Evolutionary conservation across 805 yeast species (phyloP).

Genomic region (Yamadazyma endophytica): DNA sequence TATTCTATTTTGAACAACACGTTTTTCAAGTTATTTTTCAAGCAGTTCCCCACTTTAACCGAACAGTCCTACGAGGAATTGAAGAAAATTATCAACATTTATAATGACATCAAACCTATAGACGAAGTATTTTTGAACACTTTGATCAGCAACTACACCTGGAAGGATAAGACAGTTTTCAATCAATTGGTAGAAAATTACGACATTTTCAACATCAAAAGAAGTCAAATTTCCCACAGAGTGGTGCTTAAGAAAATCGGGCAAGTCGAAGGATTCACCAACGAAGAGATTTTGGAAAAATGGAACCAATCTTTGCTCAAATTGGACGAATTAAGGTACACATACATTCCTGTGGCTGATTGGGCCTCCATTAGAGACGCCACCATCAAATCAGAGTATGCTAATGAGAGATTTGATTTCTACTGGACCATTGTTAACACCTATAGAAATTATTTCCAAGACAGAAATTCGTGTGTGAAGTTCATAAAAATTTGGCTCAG

Average conservation of each 20-base stretch:
- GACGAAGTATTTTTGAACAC: slow-evolving; percentile 85
- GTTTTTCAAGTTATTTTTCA: slow-evolving; percentile 66
- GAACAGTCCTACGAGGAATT: slow-evolving; percentile 55
- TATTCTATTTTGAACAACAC: slow-evolving; percentile 69
- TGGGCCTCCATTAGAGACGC: slow-evolving; percentile 84
- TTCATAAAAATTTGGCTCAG: slow-evolving; percentile 23
- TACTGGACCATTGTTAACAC: slow-evolving; percentile 53
- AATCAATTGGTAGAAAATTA: slow-evolving; percentile 62
- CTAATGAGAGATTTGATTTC: slow-evolving; percentile 44
- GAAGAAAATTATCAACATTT: slow-evolving; percentile 51
- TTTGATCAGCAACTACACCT: slow-evolving; percentile 59
- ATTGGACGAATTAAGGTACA: slow-evolving; percentile 52
- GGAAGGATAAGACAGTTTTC: slow-evolving; percentile 66
- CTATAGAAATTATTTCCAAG: slow-evolving; percentile 41
- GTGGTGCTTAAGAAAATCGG: slow-evolving; percentile 72
- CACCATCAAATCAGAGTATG: slow-evolving; percentile 46
- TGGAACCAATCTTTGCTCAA: slow-evolving; percentile 50
- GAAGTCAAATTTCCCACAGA: slow-evolving; percentile 69
- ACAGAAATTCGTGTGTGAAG: slow-evolving; percentile 26
- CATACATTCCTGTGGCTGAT: slow-evolving; percentile 74
- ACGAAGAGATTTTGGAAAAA: slow-evolving; percentile 47
- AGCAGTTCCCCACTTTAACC: slow-evolving; percentile 47
- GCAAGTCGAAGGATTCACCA: slow-evolving; percentile 48
- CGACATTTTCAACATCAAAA: slow-evolving; percentile 49
- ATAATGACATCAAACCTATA: slow-evolving; percentile 52